Conservation (phyloP, 192 early-diverging fungal species). For the Jimgerdemannia flammicorona region DNA sequence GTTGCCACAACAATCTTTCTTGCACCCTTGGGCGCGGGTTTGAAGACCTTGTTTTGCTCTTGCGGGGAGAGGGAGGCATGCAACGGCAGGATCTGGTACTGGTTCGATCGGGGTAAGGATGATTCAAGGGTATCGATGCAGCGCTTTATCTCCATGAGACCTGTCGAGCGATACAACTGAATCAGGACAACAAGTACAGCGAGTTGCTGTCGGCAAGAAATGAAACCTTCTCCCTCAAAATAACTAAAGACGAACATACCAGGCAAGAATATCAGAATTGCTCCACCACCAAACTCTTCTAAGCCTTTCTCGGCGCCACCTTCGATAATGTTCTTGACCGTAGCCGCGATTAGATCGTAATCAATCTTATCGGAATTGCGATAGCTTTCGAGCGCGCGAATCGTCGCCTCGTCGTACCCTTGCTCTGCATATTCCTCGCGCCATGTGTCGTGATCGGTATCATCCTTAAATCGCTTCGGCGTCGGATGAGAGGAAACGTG, state of each 20-base stretch:
- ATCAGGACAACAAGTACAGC: neutral
- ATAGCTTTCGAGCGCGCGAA: slow-evolving; percentile 24
- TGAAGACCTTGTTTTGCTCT: slow-evolving; percentile 70
- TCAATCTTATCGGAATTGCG: slow-evolving; percentile 56
- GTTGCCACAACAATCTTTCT: slow-evolving; percentile 75
- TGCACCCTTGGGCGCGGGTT: slow-evolving; percentile 33
- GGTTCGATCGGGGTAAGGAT: neutral
- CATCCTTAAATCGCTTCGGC: slow-evolving; percentile 1
- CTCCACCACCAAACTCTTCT: slow-evolving; percentile 34
- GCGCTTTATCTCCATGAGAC: slow-evolving; percentile 67
- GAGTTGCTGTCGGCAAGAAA: no score
- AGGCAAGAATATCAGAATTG: slow-evolving; percentile 70
- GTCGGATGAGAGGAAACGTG: slow-evolving; percentile 43
- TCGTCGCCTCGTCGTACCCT: slow-evolving; percentile 35
- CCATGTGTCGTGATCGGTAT: slow-evolving; percentile 42
- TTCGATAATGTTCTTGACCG: slow-evolving; percentile 59
- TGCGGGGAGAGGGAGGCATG: slow-evolving; percentile 66
- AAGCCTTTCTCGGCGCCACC: slow-evolving; percentile 27
- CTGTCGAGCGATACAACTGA: slow-evolving; percentile 2
- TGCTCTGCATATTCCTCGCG: slow-evolving; percentile 29
- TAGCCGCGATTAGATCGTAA: slow-evolving; percentile 50
- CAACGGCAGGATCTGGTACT: slow-evolving; percentile 36
- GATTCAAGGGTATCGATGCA: slow-evolving; percentile 55
- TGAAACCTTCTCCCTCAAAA: no score
- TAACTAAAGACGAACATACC: slow-evolving; percentile 28